phyloP scores from a whole-genome alignment of 306 rosid species.

The Rosa persica region DNA sequence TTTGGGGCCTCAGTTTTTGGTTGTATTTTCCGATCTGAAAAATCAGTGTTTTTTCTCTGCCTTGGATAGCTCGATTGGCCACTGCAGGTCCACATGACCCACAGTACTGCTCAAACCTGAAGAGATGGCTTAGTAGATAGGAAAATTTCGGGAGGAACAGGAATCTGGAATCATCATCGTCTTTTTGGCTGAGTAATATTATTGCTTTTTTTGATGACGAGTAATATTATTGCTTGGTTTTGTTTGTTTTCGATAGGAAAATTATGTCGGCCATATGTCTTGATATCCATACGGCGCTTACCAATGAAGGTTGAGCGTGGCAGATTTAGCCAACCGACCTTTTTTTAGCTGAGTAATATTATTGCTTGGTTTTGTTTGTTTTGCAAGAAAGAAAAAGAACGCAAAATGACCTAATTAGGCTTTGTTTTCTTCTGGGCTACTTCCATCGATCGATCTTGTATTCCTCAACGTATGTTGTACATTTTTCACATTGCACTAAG shows the following conservation, averaged over 20 bases:
- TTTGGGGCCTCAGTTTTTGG: constrained; percentile 14
- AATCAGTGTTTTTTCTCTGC: neutral
- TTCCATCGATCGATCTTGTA: neutral
- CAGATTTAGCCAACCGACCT: too few relatives aligned
- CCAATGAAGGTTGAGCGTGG: too few relatives aligned
- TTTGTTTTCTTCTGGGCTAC: neutral
- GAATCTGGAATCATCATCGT: neutral
- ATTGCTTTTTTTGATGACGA: too few relatives aligned
- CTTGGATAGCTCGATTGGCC: neutral
- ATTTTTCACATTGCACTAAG: neutral
- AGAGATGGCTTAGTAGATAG: neutral
- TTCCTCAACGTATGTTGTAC: neutral
- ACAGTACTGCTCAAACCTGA: neutral
- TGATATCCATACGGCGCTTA: too few relatives aligned
- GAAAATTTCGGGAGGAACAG: neutral
- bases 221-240: too few relatives aligned
- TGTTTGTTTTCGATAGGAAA: too few relatives aligned
- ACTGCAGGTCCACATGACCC: neutral
- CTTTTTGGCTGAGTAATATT: too few relatives aligned
- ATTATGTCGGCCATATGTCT: too few relatives aligned
- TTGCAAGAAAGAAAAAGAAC: neutral
- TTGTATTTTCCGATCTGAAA: neutral
- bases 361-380: neutral
- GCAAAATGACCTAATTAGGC: neutral
- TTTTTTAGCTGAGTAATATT: neutral